Evolutionary conservation across 441 rosid genomes (phyloP).

Genomic region (Francoa sonchifolia): DNA sequence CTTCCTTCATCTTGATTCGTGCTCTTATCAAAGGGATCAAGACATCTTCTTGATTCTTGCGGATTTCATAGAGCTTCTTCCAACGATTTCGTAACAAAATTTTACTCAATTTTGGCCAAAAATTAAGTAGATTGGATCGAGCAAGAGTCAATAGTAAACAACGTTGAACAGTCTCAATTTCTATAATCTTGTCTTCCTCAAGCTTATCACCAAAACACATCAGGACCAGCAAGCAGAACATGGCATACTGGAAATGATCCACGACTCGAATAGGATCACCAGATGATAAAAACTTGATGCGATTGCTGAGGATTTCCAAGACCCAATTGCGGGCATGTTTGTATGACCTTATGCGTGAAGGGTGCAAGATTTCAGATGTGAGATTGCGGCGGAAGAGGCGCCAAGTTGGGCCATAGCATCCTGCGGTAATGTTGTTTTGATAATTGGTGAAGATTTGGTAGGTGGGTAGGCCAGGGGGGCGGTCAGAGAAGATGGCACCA

Average conservation of each 20-base stretch:
- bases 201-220: slow-evolving; percentile 31
- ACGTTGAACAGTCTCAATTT: slow-evolving; percentile 17
- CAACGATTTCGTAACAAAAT: slow-evolving; percentile 16
- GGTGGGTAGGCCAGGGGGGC: slow-evolving; percentile 14
- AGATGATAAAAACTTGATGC: slow-evolving; percentile 4
- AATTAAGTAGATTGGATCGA: slow-evolving; percentile 14
- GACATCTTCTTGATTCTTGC: slow-evolving; percentile 1
- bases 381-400: slow-evolving; percentile 31
- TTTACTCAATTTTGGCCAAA: slow-evolving; percentile 26
- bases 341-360: slow-evolving; percentile 18
- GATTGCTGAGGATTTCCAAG: slow-evolving; percentile 12
- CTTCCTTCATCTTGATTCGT: slow-evolving; percentile 12
- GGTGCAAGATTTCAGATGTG: slow-evolving; percentile 24
- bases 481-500: slow-evolving; percentile 27
- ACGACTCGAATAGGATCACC: slow-evolving; percentile 9
- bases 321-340: slow-evolving; percentile 19
- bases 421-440: slow-evolving; percentile 24
- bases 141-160: background rate
- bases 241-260: slow-evolving; percentile 20
- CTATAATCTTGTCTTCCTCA: slow-evolving; percentile 13
- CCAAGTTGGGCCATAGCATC: slow-evolving; percentile 28
- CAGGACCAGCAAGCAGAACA: slow-evolving; percentile 16
- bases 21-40: slow-evolving; percentile 25
- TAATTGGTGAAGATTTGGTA: slow-evolving; percentile 10
- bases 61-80: slow-evolving; percentile 13